Evolutionary conservation across 768 basidiomycete genomes (phyloP).

Genomic region (Trametes meyenii): DNA sequence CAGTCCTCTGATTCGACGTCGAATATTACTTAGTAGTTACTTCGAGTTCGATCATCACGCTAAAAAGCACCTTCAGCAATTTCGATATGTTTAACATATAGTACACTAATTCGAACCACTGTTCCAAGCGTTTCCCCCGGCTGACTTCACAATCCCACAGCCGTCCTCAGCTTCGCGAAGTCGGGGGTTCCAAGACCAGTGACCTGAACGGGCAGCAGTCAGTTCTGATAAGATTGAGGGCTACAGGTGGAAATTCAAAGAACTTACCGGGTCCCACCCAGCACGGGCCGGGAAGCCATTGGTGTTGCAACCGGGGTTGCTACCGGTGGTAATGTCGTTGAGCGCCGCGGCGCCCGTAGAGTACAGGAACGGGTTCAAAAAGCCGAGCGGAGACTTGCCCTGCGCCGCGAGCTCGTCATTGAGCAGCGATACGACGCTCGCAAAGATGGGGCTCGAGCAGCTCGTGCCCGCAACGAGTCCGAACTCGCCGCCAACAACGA

Average conservation of each 20-base stretch:
- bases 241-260: background rate
- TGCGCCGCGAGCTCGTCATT: constrained; percentile 37
- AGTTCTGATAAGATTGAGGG: background rate
- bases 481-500: constrained; percentile 24
- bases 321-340: constrained; percentile 26
- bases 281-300: constrained; percentile 36
- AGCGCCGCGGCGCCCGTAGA: constrained; percentile 29
- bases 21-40: too few relatives aligned
- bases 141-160: constrained; percentile 1
- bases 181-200: constrained; percentile 67
- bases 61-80: too few relatives aligned
- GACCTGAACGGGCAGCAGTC: constrained; percentile 37
- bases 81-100: too few relatives aligned
- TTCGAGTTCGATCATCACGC: too few relatives aligned
- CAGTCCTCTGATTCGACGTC: too few relatives aligned
- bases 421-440: constrained; percentile 37
- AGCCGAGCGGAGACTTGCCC: constrained; percentile 37
- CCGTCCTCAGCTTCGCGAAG: constrained; percentile 41
- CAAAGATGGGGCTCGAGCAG: constrained; percentile 38
- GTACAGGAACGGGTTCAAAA: constrained; percentile 41
- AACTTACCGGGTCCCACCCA: constrained; percentile 38
- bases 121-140: too few relatives aligned
- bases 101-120: too few relatives aligned
- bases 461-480: constrained; percentile 36
- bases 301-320: constrained; percentile 32